phyloP scores from a whole-genome alignment of 257 asterid species.

The Solanum ossicruentum region DNA sequence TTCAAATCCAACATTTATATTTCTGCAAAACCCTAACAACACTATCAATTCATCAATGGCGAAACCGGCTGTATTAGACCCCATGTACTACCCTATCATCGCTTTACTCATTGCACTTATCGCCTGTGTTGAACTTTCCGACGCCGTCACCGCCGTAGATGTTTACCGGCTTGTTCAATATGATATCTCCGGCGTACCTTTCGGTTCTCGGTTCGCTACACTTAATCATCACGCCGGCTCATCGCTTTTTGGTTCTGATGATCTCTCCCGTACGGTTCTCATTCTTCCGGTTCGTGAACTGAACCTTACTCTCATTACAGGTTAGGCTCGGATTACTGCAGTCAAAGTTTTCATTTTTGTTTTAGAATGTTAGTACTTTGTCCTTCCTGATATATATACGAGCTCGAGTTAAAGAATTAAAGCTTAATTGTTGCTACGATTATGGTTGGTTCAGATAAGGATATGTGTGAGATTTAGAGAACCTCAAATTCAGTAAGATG shows the following conservation, averaged over 20 bases:
- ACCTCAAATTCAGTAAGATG: background rate
- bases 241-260: conserved; percentile 44
- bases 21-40: background rate
- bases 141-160: conserved; percentile 72
- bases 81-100: conserved; percentile 33
- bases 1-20: background rate
- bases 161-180: conserved; percentile 92
- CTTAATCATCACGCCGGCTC: conserved; percentile 96
- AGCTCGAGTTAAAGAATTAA: background rate
- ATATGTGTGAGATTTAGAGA: background rate
- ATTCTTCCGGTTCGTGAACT: conserved; percentile 85
- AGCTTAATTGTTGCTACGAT: background rate
- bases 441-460: background rate
- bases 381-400: background rate
- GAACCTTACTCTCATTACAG: conserved; percentile 1
- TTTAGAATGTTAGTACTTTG: no score
- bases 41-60: background rate
- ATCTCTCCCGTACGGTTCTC: conserved; percentile 84
- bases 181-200: conserved; percentile 79
- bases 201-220: conserved; percentile 78
- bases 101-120: conserved; percentile 34
- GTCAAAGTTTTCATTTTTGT: background rate
- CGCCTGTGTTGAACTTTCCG: conserved; percentile 73
- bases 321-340: background rate
- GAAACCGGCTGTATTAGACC: conserved; percentile 25